These are phyloP conservation scores for Hypomontagnella monticulosa DNA, from an alignment of 495 filamentous ascomycete genomes.

Conservation along the genomic window DNA sequence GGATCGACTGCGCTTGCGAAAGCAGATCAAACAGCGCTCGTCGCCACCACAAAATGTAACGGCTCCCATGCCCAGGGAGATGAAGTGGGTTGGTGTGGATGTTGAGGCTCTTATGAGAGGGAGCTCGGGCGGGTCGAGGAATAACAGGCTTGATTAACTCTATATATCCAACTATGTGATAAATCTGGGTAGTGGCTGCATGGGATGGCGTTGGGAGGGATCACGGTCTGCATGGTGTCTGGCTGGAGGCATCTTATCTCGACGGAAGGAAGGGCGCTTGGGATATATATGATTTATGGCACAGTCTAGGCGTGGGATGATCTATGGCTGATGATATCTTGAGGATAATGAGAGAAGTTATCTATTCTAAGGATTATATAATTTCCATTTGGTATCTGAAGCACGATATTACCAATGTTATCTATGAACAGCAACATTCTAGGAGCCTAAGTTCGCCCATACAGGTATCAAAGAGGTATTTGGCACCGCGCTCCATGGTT, in stretches of 20 bases:
- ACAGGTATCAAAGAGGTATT: no score
- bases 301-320: not conserved
- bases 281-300: constrained; percentile 12
- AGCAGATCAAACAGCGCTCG: constrained; percentile 42
- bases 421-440: no score
- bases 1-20: constrained; percentile 45
- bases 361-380: no score
- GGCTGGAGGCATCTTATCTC: constrained; percentile 6
- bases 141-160: constrained; percentile 10
- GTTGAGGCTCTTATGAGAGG: constrained; percentile 49
- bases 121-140: constrained; percentile 33
- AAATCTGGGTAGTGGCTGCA: not conserved
- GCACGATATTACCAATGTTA: no score
- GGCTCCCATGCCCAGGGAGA: constrained; percentile 43
- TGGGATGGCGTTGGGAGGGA: constrained; percentile 16
- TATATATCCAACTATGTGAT: not conserved
- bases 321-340: not conserved
- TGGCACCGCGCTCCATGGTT: no score
- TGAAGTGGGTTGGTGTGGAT: constrained; percentile 53
- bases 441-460: no score
- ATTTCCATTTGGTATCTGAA: no score
- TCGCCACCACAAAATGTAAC: constrained; percentile 36
- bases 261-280: not conserved
- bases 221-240: constrained; percentile 15
- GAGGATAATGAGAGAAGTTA: no score